phyloP scores from a whole-genome alignment of 306 rosid species.

The Cucumis sativus region Cucumber_9930_V3 NC_026656.2:23376501-23377000 shows the following conservation, averaged over 20 bases:
- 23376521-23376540: conserved; percentile 76
- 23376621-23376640: conserved; percentile 52
- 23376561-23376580: conserved; percentile 91
- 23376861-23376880: conserved; percentile 75
- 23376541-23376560: conserved; percentile 87
- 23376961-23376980: neutral
- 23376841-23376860: conserved; percentile 51
- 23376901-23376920: neutral
- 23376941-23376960: too few relatives aligned
- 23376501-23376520: conserved; percentile 66
- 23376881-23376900: conserved; percentile 95
- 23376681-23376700: conserved; percentile 53
- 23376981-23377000: neutral
- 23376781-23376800: conserved; percentile 85
- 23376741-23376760: conserved; percentile 40
- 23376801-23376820: conserved; percentile 79
- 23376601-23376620: conserved; percentile 64
- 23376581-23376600: conserved; percentile 73
- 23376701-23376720: conserved; percentile 52
- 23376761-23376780: conserved; percentile 35
- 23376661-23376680: conserved; percentile 63
- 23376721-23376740: conserved; percentile 34
- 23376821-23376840: conserved; percentile 40
- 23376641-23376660: conserved; percentile 59
- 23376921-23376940: neutral